Conservation (phyloP, 352 stramenopile genomes). For the Chrysophaeum taylorii region DNA sequence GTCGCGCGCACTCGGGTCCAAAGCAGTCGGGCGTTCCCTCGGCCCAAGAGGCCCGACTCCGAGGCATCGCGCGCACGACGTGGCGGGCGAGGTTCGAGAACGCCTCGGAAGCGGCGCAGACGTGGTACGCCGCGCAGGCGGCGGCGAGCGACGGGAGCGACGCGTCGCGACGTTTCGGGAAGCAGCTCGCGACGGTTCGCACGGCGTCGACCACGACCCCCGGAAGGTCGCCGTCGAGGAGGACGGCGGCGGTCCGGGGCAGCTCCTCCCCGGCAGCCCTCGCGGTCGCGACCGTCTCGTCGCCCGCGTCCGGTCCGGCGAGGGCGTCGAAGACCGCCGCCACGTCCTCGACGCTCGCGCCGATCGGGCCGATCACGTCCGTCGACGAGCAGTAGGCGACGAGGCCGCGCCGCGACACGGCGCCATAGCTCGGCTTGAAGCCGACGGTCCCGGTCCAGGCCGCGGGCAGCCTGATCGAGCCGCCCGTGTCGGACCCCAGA, state of each 20-base stretch:
- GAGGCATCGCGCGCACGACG: slow-evolving; percentile 45
- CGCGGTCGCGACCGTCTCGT: slow-evolving; percentile 53
- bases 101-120: slow-evolving; percentile 91
- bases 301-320: slow-evolving; percentile 56
- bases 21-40: slow-evolving; percentile 66
- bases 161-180: slow-evolving; percentile 68
- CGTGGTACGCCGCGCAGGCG: slow-evolving; percentile 82
- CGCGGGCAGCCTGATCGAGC: slow-evolving; percentile 85
- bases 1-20: slow-evolving; percentile 73
- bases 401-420: slow-evolving; percentile 87
- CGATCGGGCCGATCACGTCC: slow-evolving; percentile 86
- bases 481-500: slow-evolving; percentile 92
- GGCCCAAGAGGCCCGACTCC: slow-evolving; percentile 44
- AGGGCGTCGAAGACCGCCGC: slow-evolving; percentile 63
- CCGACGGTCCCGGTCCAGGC: slow-evolving; percentile 88
- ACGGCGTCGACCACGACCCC: background rate
- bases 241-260: slow-evolving; percentile 30
- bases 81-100: slow-evolving; percentile 82
- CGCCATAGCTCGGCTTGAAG: slow-evolving; percentile 91
- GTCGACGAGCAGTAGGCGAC: slow-evolving; percentile 90
- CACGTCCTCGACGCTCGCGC: slow-evolving; percentile 62
- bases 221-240: background rate
- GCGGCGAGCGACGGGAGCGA: slow-evolving; percentile 61
- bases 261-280: background rate
- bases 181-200: slow-evolving; percentile 64